Conservation (phyloP, 345 rosid genomes). For the Euphorbia peplus region DNA sequence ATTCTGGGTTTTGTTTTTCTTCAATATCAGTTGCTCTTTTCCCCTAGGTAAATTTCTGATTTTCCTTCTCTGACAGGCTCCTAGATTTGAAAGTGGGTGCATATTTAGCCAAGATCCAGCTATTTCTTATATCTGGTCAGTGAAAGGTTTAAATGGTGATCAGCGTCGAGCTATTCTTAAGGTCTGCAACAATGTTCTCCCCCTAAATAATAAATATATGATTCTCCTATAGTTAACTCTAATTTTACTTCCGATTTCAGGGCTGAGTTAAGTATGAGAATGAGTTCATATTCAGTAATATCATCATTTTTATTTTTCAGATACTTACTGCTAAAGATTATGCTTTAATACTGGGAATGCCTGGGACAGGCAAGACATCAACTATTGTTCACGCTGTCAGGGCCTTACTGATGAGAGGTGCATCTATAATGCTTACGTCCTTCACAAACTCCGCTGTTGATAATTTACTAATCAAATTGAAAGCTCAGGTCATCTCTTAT, state of each 20-base stretch:
- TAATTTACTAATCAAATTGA: constrained; percentile 90
- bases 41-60: not conserved
- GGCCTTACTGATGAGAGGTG: constrained; percentile 90
- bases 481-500: constrained; percentile 73
- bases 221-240: not conserved
- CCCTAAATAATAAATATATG: not conserved
- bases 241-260: not conserved
- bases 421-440: constrained; percentile 92
- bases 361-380: constrained; percentile 98
- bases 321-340: constrained; percentile 92
- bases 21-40: not conserved
- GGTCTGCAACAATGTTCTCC: constrained; percentile 44
- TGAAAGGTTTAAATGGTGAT: constrained; percentile 78
- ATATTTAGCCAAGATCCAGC: constrained; percentile 96
- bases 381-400: constrained; percentile 97
- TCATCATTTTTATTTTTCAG: constrained; percentile 44
- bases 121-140: constrained; percentile 88
- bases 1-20: constrained; percentile 8
- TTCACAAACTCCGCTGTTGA: constrained; percentile 99
- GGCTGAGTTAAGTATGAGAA: not conserved
- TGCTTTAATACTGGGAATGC: constrained; percentile 95
- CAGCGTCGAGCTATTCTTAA: constrained; percentile 95
- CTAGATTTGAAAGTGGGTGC: constrained; percentile 90
- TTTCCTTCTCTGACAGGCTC: constrained; percentile 52
- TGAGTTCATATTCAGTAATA: constrained; percentile 2